Percentiles rank a stretch among this genome's conserved stretches.
These are phyloP conservation scores for Tricholoma terreum DNA, from an alignment of 768 basidiomycete species.

Conservation along the genomic window DNA sequence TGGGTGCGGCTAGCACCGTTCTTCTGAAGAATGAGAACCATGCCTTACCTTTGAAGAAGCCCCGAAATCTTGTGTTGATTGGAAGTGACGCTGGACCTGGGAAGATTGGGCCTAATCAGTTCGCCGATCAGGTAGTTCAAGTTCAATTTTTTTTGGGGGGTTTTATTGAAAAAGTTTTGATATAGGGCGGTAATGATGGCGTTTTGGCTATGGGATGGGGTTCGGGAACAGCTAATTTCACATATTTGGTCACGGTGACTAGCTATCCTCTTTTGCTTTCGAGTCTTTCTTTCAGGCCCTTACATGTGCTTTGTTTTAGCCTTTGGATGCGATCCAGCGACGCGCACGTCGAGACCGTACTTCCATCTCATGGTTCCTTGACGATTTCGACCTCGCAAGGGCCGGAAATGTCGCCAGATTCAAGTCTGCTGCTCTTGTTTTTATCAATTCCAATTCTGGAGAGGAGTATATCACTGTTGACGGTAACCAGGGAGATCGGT, in stretches of 20 bases:
- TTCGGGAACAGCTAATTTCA: constrained; percentile 75
- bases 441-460: constrained; percentile 80
- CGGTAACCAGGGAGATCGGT: constrained; percentile 75
- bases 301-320: constrained; percentile 35
- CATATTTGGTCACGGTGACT: constrained; percentile 73
- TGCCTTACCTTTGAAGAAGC: constrained; percentile 57
- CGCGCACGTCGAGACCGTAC: constrained; percentile 68
- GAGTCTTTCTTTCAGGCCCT: not conserved
- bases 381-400: constrained; percentile 60
- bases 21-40: constrained; percentile 68
- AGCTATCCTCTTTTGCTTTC: not conserved
- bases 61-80: constrained; percentile 56
- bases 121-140: constrained; percentile 44
- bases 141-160: not conserved
- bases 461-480: constrained; percentile 81
- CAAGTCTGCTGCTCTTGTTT: constrained; percentile 72
- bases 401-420: constrained; percentile 47
- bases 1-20: constrained; percentile 72
- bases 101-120: constrained; percentile 62
- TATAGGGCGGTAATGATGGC: constrained; percentile 55
- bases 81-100: constrained; percentile 68
- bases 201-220: constrained; percentile 93
- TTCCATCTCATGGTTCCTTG: constrained; percentile 60
- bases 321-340: constrained; percentile 76
- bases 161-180: not conserved